Evolutionary conservation across 768 basidiomycete species (phyloP).

Genomic region (Boletus subparvulus): DNA sequence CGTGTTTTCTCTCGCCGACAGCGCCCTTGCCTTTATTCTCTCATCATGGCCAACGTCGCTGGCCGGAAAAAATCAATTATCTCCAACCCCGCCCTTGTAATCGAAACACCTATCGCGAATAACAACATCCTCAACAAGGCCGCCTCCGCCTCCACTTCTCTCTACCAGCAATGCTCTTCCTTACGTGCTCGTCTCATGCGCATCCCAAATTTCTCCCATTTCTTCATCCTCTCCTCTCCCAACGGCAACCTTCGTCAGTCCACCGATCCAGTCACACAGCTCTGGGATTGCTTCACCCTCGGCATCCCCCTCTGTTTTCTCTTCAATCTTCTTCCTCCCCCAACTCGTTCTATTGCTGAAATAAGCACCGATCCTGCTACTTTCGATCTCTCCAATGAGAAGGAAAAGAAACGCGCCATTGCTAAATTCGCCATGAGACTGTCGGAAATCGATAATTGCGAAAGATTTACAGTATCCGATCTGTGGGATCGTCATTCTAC

Average conservation of each 20-base stretch:
- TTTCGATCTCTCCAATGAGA: conserved; percentile 72
- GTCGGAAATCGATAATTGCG: conserved; percentile 64
- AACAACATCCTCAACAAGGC: conserved; percentile 91
- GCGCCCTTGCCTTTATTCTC: conserved; percentile 5
- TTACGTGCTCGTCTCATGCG: conserved; percentile 76
- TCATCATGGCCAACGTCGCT: conserved; percentile 53
- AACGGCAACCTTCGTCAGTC: conserved; percentile 65
- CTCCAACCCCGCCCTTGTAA: conserved; percentile 60
- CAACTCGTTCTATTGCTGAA: conserved; percentile 41
- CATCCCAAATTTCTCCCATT: conserved; percentile 69
- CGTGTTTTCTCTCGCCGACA: background rate
- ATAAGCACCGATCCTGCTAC: conserved; percentile 66
- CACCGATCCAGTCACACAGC: conserved; percentile 89
- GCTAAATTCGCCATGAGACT: conserved; percentile 91
- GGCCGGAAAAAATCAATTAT: conserved; percentile 81
- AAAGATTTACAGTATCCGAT: conserved; percentile 89
- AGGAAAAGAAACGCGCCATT: conserved; percentile 86
- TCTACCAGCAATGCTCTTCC: conserved; percentile 89
- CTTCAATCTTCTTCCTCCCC: conserved; percentile 81
- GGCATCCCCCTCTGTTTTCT: conserved; percentile 95
- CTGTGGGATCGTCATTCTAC: conserved; percentile 89
- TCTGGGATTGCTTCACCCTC: conserved; percentile 92
- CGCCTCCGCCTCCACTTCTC: conserved; percentile 81
- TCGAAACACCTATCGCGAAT: conserved; percentile 73
- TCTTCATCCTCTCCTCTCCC: conserved; percentile 60